Evolutionary conservation across 2,329 filamentous ascomycete genomes (phyloP).

Genomic region (Trichophyton equinum): DNA sequence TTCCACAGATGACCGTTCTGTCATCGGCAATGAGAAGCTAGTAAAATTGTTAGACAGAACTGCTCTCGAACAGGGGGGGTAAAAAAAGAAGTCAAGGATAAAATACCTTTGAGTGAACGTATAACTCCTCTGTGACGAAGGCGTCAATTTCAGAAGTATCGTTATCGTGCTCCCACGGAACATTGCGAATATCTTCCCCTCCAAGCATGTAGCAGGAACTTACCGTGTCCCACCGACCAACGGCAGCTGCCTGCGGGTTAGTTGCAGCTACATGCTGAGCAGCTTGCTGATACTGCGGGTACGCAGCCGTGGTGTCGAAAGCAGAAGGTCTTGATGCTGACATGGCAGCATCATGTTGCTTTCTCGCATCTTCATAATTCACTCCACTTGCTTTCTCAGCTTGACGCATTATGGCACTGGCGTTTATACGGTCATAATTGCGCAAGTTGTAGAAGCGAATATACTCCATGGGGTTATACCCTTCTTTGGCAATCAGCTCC

Average conservation of each 20-base stretch:
- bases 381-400: conserved; percentile 33
- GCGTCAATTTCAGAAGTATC: conserved; percentile 67
- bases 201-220: conserved; percentile 75
- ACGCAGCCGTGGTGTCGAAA: conserved; percentile 36
- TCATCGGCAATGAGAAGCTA: conserved; percentile 64
- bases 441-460: conserved; percentile 91
- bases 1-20: conserved; percentile 67
- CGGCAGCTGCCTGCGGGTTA: conserved; percentile 29
- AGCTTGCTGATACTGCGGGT: conserved; percentile 60
- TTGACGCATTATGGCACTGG: conserved; percentile 55
- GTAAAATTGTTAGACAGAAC: neutral
- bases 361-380: conserved; percentile 33
- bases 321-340: conserved; percentile 23
- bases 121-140: conserved; percentile 89
- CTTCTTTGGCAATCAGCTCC: conserved; percentile 58
- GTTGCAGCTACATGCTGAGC: conserved; percentile 43
- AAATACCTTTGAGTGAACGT: conserved; percentile 69
- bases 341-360: conserved; percentile 36
- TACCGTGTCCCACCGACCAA: conserved; percentile 42
- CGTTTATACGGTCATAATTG: conserved; percentile 84
- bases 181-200: conserved; percentile 50
- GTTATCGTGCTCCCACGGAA: conserved; percentile 60
- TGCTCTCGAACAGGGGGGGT: neutral
- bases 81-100: neutral
- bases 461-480: conserved; percentile 65